Conservation (phyloP, 169 alveolate species). For the Babesia sp. region DNA sequence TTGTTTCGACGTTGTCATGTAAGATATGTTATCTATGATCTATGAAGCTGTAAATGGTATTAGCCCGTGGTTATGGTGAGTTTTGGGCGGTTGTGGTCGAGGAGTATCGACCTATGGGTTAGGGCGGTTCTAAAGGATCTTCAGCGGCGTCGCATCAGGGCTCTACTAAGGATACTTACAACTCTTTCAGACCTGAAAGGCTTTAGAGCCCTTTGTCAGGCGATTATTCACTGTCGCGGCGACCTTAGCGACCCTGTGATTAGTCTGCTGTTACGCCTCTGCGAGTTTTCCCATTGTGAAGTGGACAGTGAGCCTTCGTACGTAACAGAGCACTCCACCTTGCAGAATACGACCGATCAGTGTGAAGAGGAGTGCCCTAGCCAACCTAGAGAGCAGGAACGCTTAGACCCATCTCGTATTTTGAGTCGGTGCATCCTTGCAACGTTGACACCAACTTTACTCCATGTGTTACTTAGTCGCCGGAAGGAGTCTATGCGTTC, state of each 20-base stretch:
- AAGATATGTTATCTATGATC: not conserved
- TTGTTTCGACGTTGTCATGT: not conserved
- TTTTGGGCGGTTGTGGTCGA: constrained; percentile 13
- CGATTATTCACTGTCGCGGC: constrained; percentile 29
- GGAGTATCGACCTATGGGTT: constrained; percentile 32
- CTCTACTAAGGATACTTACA: not conserved
- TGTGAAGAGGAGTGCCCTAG: not conserved
- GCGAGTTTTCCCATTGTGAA: not conserved
- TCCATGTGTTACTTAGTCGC: constrained; percentile 23
- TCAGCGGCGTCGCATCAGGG: constrained; percentile 18
- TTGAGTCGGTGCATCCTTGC: constrained; percentile 40
- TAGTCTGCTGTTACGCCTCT: not conserved
- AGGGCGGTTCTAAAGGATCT: constrained; percentile 14
- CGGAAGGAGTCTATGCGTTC: not conserved
- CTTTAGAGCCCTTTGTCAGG: constrained; percentile 1
- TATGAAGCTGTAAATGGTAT: not conserved
- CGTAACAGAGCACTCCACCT: not conserved
- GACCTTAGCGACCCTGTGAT: constrained; percentile 20
- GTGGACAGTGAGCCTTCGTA: not conserved
- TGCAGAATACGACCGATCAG: not conserved
- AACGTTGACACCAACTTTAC: constrained; percentile 31
- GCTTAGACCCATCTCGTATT: not conserved
- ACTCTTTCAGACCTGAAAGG: constrained; percentile 1
- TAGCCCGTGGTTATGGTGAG: constrained; percentile 11
- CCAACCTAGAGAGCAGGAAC: not conserved